Evolutionary conservation across 192 early-diverging fungal species (phyloP).

Genomic region (Funneliformis mosseae): DNA sequence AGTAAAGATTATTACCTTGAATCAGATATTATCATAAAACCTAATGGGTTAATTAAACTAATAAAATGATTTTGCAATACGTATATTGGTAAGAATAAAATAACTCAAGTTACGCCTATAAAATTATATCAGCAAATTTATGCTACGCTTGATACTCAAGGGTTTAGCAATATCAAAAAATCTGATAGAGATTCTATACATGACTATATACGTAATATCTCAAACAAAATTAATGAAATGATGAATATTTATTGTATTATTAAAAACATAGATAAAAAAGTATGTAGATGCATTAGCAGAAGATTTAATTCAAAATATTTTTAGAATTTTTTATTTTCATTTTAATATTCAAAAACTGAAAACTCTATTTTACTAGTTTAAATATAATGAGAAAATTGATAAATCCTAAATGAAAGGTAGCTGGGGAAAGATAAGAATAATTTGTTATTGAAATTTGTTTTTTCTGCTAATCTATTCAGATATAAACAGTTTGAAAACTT

Average conservation of each 20-base stretch:
- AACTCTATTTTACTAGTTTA: background rate
- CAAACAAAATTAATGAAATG: background rate
- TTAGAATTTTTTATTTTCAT: background rate
- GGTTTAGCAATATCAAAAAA: background rate
- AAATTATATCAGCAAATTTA: conserved; percentile 5
- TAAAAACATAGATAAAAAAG: background rate
- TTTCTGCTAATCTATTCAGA: background rate
- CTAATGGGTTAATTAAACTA: background rate
- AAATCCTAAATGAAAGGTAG: background rate
- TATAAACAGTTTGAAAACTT: background rate
- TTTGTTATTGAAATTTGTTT: conserved; percentile 5
- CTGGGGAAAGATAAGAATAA: background rate
- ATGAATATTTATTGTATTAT: background rate
- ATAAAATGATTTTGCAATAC: background rate
- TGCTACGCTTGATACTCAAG: background rate
- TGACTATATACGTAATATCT: background rate
- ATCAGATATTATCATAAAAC: background rate
- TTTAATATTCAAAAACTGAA: background rate
- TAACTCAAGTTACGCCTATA: background rate
- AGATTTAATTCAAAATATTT: background rate
- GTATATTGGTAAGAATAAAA: background rate
- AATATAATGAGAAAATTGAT: background rate
- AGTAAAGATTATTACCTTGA: background rate
- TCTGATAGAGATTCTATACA: background rate
- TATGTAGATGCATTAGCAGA: background rate